Conservation (phyloP, 2,329 filamentous ascomycete species). For the Scolecobasidium constrictum region DNA sequence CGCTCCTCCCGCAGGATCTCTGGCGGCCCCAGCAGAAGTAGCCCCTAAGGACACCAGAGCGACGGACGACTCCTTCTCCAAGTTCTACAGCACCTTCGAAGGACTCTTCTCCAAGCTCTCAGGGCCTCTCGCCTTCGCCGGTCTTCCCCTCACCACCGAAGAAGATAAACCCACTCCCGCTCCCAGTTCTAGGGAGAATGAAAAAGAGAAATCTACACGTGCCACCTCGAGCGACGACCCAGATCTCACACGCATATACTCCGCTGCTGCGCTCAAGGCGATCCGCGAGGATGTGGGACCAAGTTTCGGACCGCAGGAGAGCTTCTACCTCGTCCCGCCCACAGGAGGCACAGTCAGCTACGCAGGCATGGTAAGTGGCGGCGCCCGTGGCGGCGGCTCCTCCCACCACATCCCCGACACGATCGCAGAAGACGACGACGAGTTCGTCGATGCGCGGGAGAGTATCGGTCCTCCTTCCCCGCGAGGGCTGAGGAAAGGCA, state of each 20-base stretch:
- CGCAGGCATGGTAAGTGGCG: conserved; percentile 63
- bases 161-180: conserved; percentile 15
- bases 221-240: conserved; percentile 34
- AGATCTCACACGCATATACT: conserved; percentile 76
- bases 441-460: conserved; percentile 82
- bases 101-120: conserved; percentile 81
- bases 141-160: conserved; percentile 55
- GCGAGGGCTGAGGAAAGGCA: conserved; percentile 22
- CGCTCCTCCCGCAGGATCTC: conserved; percentile 18
- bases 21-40: conserved; percentile 17
- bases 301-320: conserved; percentile 44
- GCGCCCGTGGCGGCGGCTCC: conserved; percentile 28
- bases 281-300: conserved; percentile 56
- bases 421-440: conserved; percentile 45
- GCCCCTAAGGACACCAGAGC: conserved; percentile 18
- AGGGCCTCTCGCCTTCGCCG: conserved; percentile 84
- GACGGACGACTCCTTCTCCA: conserved; percentile 69
- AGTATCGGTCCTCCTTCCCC: conserved; percentile 40
- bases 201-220: conserved; percentile 12
- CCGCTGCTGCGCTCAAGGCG: conserved; percentile 70
- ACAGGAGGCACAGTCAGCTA: conserved; percentile 89
- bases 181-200: conserved; percentile 17
- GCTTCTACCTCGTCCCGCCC: conserved; percentile 90
- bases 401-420: conserved; percentile 21
- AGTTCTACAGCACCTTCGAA: conserved; percentile 88